A percentile compares a stretch with the other conserved stretches of the same genome.
Conservation (phyloP, 108 stramenopile species). For the Skeletonema grethae region DNA sequence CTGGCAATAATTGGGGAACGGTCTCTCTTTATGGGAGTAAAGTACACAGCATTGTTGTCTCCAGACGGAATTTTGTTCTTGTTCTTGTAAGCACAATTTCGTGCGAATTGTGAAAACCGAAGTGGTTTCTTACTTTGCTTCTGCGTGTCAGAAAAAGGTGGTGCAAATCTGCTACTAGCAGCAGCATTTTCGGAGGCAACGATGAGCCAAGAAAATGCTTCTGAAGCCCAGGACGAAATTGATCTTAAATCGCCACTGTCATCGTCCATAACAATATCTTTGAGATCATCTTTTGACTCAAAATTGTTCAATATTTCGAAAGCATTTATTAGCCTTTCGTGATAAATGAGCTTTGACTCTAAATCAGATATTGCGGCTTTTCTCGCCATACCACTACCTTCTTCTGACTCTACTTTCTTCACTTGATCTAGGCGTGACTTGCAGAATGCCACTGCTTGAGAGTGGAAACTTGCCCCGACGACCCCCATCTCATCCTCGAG, state of each 20-base stretch:
- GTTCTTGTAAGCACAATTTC: constrained; percentile 22
- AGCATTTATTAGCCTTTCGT: constrained; percentile 47
- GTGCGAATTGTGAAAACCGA: constrained; percentile 45
- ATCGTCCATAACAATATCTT: constrained; percentile 17
- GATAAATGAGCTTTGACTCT: constrained; percentile 62
- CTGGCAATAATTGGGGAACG: constrained; percentile 60
- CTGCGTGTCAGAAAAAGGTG: constrained; percentile 11
- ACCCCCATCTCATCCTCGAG: constrained; percentile 71
- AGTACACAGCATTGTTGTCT: constrained; percentile 42
- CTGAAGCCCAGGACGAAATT: constrained; percentile 42
- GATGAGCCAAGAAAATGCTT: constrained; percentile 52
- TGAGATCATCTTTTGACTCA: constrained; percentile 41
- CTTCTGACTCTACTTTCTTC: constrained; percentile 31
- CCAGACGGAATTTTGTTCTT: constrained; percentile 14
- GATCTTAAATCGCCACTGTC: constrained; percentile 9
- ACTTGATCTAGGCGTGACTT: constrained; percentile 60
- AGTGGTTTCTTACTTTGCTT: constrained; percentile 26
- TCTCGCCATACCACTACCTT: constrained; percentile 36
- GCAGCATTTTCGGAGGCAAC: constrained; percentile 37
- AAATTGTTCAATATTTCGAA: constrained; percentile 69
- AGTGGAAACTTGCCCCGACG: constrained; percentile 70
- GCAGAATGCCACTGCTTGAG: constrained; percentile 60
- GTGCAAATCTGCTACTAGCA: constrained; percentile 8
- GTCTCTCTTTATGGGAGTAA: constrained; percentile 68
- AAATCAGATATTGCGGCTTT: constrained; percentile 42